Base-by-base conservation (phyloP, 2,329 filamentous ascomycete species). In the Beauveria caledonica region DNA sequence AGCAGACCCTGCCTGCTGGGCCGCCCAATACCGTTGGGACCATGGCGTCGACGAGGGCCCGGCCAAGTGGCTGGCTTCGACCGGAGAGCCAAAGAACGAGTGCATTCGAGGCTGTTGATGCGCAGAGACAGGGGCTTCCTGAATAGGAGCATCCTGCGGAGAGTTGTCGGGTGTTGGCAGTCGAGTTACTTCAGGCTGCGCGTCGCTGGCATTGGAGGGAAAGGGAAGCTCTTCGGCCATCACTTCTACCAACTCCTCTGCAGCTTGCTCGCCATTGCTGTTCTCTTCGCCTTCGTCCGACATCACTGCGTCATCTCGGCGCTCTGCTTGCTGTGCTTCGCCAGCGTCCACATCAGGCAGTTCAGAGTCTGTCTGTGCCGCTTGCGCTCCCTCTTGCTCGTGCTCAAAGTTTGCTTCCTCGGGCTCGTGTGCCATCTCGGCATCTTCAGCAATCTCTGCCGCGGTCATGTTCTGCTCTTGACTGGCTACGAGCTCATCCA, bases 211-310 rank as follows among this genome's bases (percentile, higher is more conserved):
- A 33, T 40, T 40, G 19, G 63, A 7, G 63, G 55, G 23, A 40
- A 53, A 33, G 42, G 60, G 58, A 7, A 40, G 48, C n/a, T 63
- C 60, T 27, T 66, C 64, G 29, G 63, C 56, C 42, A 60, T 27
- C 40, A 64, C 62, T 25, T 71, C 62, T 40, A 63, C 25, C 15
- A 25, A 33, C 39, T 62, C 54, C 21, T 61, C 45, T 49, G 44
- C 60, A 23, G 7, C 48, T 13, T 45, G 29, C 40, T 65, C 66
- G 23, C 48, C 48, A 25, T 64, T 63, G 36, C 36, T 19, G 36
- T 45, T 48, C 40, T 46, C n/a, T 42, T 39, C 27, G 29, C 21
- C 33, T 21, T 2, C 17, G 42, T 54, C 51, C 27, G 39, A 23
- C 51, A 54, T 42, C 45, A 58, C 13, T 33, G 63, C 29, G 25